These are phyloP conservation scores for Casuarina equisetifolia DNA, from an alignment of 306 rosid genomes.

Conservation along the genomic window DNA sequence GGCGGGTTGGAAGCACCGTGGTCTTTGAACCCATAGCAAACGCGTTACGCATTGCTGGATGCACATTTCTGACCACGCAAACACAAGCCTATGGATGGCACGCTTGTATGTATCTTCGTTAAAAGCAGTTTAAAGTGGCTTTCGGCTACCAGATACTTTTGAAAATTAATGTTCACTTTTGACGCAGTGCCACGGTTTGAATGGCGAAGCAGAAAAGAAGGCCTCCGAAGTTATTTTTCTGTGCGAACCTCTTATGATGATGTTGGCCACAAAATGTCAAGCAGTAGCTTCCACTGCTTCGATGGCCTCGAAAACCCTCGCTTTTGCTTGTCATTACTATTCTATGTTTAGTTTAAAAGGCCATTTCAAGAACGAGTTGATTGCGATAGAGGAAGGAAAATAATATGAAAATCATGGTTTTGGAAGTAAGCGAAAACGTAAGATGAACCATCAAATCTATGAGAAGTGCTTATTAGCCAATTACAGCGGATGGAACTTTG, in stretches of 20 bases:
- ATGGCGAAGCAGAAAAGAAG: not conserved
- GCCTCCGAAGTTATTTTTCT: not conserved
- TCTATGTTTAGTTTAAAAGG: not conserved
- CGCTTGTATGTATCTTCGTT: conserved; percentile 19
- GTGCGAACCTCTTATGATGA: not conserved
- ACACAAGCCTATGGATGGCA: not conserved
- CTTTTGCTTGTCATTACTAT: not conserved
- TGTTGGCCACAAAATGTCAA: not conserved
- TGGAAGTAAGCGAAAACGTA: not conserved
- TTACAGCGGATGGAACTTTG: not conserved
- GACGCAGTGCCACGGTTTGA: conserved; percentile 3
- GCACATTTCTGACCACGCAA: too few species aligned
- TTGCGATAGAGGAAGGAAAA: not conserved
- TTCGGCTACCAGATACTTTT: conserved; percentile 34
- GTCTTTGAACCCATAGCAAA: not conserved
- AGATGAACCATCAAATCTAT: not conserved
- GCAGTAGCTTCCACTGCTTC: not conserved
- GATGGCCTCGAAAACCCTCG: not conserved
- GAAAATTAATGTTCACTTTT: conserved; percentile 9
- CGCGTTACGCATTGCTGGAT: not conserved
- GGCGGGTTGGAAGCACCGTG: not conserved
- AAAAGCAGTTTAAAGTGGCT: conserved; percentile 39
- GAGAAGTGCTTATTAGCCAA: not conserved
- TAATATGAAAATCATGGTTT: not conserved
- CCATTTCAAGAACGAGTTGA: not conserved